Conservation (phyloP, 1,284 basidiomycete species). For the Ceratobasidium sp. region DNA sequence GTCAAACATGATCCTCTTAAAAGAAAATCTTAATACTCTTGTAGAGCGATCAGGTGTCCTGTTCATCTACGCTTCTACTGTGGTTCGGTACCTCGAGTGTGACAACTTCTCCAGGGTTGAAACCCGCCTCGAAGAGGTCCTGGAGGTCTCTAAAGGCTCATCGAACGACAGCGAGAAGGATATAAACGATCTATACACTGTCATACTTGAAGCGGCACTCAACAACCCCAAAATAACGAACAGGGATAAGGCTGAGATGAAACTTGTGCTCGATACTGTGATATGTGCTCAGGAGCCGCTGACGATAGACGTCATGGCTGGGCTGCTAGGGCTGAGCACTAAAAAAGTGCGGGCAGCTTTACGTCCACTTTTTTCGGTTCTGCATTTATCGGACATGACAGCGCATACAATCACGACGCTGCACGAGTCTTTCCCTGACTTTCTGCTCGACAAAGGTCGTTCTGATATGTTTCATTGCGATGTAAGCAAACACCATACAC, state of each 20-base stretch:
- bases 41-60: neutral
- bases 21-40: neutral
- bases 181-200: neutral
- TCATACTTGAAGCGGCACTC: neutral
- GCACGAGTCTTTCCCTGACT: slow-evolving; percentile 24
- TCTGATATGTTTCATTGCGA: slow-evolving; percentile 13
- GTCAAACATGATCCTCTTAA: neutral
- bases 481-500: neutral
- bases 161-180: neutral
- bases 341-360: neutral
- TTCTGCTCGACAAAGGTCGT: neutral
- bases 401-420: neutral
- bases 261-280: too few species aligned
- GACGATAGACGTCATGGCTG: neutral
- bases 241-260: too few species aligned
- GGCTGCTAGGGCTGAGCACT: neutral
- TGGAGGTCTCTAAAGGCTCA: neutral
- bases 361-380: neutral
- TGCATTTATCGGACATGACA: neutral
- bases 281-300: neutral
- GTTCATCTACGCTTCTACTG: slow-evolving; percentile 6
- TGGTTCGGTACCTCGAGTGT: neutral
- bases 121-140: neutral
- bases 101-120: neutral
- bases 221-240: too few species aligned